phyloP scores from a whole-genome alignment of 2,329 filamentous ascomycete genomes.

The Grosmannia penicillata region DNA sequence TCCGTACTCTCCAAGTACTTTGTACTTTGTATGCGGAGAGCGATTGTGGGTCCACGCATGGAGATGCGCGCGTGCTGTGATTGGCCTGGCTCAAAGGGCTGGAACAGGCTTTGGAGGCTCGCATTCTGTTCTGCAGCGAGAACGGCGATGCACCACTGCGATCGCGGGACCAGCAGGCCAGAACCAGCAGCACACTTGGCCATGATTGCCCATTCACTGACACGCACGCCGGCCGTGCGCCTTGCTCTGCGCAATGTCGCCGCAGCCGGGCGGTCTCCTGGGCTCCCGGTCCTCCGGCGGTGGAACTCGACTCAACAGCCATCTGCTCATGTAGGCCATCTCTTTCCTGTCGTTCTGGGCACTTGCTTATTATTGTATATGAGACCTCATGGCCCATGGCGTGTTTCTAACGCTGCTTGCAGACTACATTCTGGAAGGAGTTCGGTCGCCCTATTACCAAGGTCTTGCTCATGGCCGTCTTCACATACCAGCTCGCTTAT shows the following conservation, averaged over 20 bases:
- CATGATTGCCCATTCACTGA: no score
- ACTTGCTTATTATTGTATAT: no score
- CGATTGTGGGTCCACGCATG: neutral
- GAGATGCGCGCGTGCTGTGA: neutral
- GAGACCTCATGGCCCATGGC: neutral
- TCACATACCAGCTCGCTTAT: slow-evolving; percentile 67
- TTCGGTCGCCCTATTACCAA: slow-evolving; percentile 62
- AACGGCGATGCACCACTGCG: no score
- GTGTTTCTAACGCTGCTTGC: neutral
- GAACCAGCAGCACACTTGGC: neutral
- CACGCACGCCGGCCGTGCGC: no score
- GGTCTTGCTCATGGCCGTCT: slow-evolving; percentile 57
- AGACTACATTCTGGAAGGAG: slow-evolving; percentile 49
- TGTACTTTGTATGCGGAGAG: no score
- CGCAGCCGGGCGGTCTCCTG: neutral
- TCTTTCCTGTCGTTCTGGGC: neutral
- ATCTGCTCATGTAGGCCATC: neutral
- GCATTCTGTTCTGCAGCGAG: no score
- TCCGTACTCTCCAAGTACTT: no score
- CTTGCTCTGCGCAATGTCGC: no score
- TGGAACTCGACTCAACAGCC: neutral
- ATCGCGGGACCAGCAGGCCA: no score
- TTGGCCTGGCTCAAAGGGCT: neutral
- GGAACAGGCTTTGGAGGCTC: no score
- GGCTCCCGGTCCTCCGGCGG: neutral